Evolutionary conservation across 1,284 basidiomycete genomes (phyloP), one percentile per base, ranked within the genome.

Genomic region (Salmacisia buchloeana): DNA sequence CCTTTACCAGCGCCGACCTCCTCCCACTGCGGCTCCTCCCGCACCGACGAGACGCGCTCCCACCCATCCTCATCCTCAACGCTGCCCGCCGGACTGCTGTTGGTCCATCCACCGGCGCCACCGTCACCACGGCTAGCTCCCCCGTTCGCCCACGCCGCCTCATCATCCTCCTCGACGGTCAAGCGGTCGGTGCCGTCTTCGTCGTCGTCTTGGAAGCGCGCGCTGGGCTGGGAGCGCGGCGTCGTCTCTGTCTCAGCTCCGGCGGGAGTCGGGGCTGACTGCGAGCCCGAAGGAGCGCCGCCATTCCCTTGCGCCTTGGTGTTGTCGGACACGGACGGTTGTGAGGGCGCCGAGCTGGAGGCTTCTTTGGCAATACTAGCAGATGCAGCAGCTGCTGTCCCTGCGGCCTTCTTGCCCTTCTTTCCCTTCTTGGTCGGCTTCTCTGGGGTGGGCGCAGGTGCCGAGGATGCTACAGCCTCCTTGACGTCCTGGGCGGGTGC

Each of bases 371-470:
- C n/a, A n/a, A n/a, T n/a, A n/a, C n/a, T 21, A 43, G 39, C 39
- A 21, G 6, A n/a, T 33, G 49, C 10, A 3, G 15, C 49, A 54
- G 45, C 45, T 27, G 45, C 23, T 12, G 23, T 33, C n/a, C n/a
- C n/a, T n/a, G n/a, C n/a, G n/a, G n/a, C n/a, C 49, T 54, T 54
- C 49, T 54, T 54, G 10, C 29, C 29, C 49, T 54, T 54, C 49
- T 54, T 54, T 7, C 29, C 29, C 49, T 54, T 54, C 49, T 54
- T 54, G 15, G 27, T n/a, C 15, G 49, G 27, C 49, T 54, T 54
- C 13, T 54, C 49, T 5, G 49, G 15, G 6, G 29, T 25, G 25
- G 23, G 27, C 23, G 15, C 49, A 1, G 49, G 27, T 2, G 49
- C 21, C 18, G 45, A 7, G n/a, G 18, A 25, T 25, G 41, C n/a